Conservation (phyloP, 352 stramenopile genomes). For the Halophytophthora batemanensis region DNA sequence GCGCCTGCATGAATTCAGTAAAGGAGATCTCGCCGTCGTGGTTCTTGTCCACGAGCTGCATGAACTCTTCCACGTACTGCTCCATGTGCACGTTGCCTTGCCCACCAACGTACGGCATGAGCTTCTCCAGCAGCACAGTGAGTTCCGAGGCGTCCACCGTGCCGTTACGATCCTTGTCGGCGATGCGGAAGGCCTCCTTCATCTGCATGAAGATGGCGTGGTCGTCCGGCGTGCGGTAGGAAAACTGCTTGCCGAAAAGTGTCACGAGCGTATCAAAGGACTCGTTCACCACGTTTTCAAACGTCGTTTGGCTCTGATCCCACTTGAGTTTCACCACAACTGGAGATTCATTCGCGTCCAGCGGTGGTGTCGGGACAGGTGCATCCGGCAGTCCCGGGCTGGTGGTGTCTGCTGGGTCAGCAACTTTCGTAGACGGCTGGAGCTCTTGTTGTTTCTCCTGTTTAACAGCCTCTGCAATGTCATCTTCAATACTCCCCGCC, state of each 20-base stretch:
- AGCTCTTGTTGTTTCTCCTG: slow-evolving; percentile 22
- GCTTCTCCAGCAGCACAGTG: slow-evolving; percentile 55
- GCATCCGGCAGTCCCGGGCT: neutral
- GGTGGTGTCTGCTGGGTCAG: neutral
- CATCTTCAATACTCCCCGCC: slow-evolving; percentile 26
- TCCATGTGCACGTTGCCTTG: slow-evolving; percentile 52
- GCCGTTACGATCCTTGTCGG: slow-evolving; percentile 55
- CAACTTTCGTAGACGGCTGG: slow-evolving; percentile 12
- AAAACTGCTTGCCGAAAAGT: slow-evolving; percentile 62
- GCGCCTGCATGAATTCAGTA: slow-evolving; percentile 69
- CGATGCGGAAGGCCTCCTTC: slow-evolving; percentile 70
- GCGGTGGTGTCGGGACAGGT: slow-evolving; percentile 7
- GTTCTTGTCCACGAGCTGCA: slow-evolving; percentile 67
- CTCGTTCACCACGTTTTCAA: slow-evolving; percentile 38
- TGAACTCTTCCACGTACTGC: slow-evolving; percentile 77
- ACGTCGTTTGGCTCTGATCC: slow-evolving; percentile 34
- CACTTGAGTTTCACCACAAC: slow-evolving; percentile 21
- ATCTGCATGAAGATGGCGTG: slow-evolving; percentile 75
- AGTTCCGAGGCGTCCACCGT: slow-evolving; percentile 63
- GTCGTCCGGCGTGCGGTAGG: slow-evolving; percentile 46
- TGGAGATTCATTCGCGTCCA: slow-evolving; percentile 13
- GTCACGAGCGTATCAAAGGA: slow-evolving; percentile 51
- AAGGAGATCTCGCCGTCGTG: slow-evolving; percentile 65
- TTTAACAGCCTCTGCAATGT: slow-evolving; percentile 25
- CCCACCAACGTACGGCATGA: slow-evolving; percentile 51